Base-by-base conservation (phyloP, 2,329 filamentous ascomycete genomes). In the Stagonosporopsis vannaccii region DNA sequence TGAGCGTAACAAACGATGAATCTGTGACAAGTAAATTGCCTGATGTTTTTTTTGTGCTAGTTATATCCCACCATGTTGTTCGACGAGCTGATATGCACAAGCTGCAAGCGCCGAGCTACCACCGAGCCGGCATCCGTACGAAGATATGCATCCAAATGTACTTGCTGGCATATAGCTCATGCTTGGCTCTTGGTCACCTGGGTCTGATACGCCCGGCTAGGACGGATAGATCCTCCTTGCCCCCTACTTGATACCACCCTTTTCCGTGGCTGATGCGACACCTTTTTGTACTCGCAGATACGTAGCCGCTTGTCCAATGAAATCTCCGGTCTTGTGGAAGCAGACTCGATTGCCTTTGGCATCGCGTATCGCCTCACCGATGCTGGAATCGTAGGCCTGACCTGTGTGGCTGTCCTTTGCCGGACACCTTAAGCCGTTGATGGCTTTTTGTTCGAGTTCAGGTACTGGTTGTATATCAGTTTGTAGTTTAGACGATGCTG, bases 241-340 rank as follows among this genome's bases (percentile, higher is more conserved):
- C 17, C 33, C 36, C 51, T 49, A 71, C 65, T 69, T 69, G n/a
- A 65, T 33, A 22, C 41, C 17, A 46, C 68, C 70, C 13, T 61
- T 60, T 9, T 61, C 61, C 2, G 60, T 17, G 47, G 66, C 62
- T 6, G 63, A 36, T 8, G 65, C 60, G 22, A 63, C 61, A 25
- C 68, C 68, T 43, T 46, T 59, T 37, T 70, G 69, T 55, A 65
- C 47, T 6, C 68, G 54, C 25, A 75, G 43, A 59, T 74, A 51
- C 30, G 51, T 51, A 20, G 72, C 71, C 17, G 72, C 72, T 61
- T 75, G 73, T 37, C 64, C 59, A 25, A 75, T 69, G 41, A 74
- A 75, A 43, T 75, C 72, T 9, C 73, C 72, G 3, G 68, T 69
- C 28, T 72, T 74, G 45, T 74, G 73, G 40, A 74, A 75, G 49